phyloP scores from a whole-genome alignment of 768 basidiomycete genomes.

The Amanita fuliginea region DNA sequence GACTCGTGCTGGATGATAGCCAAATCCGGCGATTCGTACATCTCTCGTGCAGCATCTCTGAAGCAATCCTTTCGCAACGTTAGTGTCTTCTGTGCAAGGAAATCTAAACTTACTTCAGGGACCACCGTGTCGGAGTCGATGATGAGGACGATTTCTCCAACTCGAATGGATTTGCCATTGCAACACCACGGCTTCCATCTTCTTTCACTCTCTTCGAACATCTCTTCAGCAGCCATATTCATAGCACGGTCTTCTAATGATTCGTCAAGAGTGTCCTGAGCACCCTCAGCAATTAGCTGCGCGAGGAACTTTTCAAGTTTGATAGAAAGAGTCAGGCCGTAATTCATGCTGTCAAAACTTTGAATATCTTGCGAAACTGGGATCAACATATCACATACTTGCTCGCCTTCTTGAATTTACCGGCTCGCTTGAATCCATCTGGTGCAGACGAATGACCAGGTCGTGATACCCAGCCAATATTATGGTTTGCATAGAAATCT shows the following conservation, averaged over 20 bases:
- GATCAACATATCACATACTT: constrained; percentile 21
- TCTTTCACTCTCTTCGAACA: constrained; percentile 44
- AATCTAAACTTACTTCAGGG: constrained; percentile 38
- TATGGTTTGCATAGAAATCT: constrained; percentile 71
- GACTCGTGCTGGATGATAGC: constrained; percentile 89
- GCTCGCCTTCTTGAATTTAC: constrained; percentile 80
- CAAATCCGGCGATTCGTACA: constrained; percentile 66
- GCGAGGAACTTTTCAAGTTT: constrained; percentile 44
- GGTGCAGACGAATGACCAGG: constrained; percentile 58
- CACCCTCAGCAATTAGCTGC: constrained; percentile 30
- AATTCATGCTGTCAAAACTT: constrained; percentile 56
- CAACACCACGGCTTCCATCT: constrained; percentile 60
- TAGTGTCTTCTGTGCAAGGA: neutral
- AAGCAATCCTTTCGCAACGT: constrained; percentile 54
- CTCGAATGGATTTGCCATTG: constrained; percentile 63
- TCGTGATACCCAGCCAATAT: constrained; percentile 72
- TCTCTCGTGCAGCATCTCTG: constrained; percentile 80
- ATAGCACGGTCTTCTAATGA: constrained; percentile 63
- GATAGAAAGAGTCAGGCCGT: constrained; percentile 54
- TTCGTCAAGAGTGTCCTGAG: constrained; percentile 31
- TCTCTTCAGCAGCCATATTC: constrained; percentile 62
- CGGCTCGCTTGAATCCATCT: constrained; percentile 87
- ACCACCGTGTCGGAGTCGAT: constrained; percentile 74
- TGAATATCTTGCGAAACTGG: neutral
- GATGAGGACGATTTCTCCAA: constrained; percentile 72